phyloP scores from a whole-genome alignment of 2,329 filamentous ascomycete genomes.

The Cytospora chrysosperma region DNA sequence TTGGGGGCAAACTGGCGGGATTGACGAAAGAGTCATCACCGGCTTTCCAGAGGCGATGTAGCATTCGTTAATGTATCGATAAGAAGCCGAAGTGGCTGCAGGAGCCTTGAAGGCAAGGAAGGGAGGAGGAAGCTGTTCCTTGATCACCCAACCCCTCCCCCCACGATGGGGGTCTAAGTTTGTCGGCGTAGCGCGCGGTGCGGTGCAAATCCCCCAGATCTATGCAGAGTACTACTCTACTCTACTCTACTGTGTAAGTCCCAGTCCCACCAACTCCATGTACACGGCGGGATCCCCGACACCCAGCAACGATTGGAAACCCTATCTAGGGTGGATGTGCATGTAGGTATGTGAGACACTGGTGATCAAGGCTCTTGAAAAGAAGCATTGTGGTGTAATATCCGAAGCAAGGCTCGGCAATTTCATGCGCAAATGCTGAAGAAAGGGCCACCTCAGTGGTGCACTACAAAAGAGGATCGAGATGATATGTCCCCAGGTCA shows the following conservation, averaged over 20 bases:
- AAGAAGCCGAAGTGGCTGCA: conserved; percentile 15
- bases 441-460: not conserved
- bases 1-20: conserved; percentile 8
- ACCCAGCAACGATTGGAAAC: not conserved
- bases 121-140: conserved; percentile 1
- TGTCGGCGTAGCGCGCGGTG: not conserved
- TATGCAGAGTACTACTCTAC: no score
- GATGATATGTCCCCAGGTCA: conserved; percentile 2
- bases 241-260: not conserved
- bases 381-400: not conserved
- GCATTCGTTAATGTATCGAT: conserved; percentile 3
- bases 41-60: conserved; percentile 5
- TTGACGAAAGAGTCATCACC: not conserved
- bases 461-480: conserved; percentile 1
- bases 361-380: not conserved
- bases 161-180: conserved; percentile 6
- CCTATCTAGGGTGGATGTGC: not conserved
- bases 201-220: conserved; percentile 12
- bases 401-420: not conserved
- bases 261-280: conserved; percentile 10
- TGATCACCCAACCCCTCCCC: conserved; percentile 1
- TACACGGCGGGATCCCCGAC: conserved; percentile 3
- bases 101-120: conserved; percentile 1
- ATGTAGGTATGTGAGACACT: not conserved
- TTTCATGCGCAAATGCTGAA: not conserved